Evolutionary conservation across 192 early-diverging fungal species (phyloP).

Genomic region (Polychytrium aggregatum): DNA sequence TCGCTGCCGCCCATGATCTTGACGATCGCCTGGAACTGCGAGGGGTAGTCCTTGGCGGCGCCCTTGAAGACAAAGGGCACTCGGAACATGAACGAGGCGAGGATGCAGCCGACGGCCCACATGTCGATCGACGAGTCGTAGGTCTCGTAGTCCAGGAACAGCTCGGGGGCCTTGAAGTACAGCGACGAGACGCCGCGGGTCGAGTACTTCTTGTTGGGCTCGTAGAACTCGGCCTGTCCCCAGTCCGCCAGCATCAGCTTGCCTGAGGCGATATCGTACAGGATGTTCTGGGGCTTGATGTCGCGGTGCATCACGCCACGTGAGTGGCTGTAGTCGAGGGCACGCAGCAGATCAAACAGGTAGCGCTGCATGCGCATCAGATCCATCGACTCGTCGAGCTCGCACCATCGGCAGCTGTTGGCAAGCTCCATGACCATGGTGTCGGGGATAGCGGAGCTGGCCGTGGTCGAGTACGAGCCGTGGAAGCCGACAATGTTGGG

Average conservation of each 20-base stretch:
- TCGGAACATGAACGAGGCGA: slow-evolving; percentile 32
- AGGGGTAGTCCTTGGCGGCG: slow-evolving; percentile 21
- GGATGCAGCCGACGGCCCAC: slow-evolving; percentile 34
- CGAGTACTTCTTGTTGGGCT: slow-evolving; percentile 16
- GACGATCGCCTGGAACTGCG: slow-evolving; percentile 23
- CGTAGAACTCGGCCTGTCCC: slow-evolving; percentile 32
- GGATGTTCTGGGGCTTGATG: slow-evolving; percentile 41
- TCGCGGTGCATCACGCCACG: slow-evolving; percentile 40
- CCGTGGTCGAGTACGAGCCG: too few species aligned
- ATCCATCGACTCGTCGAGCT: too few species aligned
- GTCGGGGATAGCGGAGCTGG: too few species aligned
- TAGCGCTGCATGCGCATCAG: too few species aligned
- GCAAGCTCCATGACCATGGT: too few species aligned
- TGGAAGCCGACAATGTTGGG: slow-evolving; percentile 34
- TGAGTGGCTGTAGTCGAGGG: slow-evolving; percentile 21
- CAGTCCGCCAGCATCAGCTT: slow-evolving; percentile 32
- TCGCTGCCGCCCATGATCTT: slow-evolving; percentile 21
- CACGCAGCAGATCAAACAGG: too few species aligned
- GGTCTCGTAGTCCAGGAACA: slow-evolving; percentile 22
- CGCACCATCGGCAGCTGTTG: too few species aligned
- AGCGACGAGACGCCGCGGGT: slow-evolving; percentile 26
- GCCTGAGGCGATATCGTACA: slow-evolving; percentile 15
- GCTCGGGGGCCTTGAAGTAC: slow-evolving; percentile 38
- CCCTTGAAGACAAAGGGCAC: slow-evolving; percentile 26
- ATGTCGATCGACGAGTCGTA: slow-evolving; percentile 40